These are phyloP conservation scores for Margaritispora aquatica DNA, from an alignment of 495 filamentous ascomycete genomes.

Conservation along the genomic window DNA sequence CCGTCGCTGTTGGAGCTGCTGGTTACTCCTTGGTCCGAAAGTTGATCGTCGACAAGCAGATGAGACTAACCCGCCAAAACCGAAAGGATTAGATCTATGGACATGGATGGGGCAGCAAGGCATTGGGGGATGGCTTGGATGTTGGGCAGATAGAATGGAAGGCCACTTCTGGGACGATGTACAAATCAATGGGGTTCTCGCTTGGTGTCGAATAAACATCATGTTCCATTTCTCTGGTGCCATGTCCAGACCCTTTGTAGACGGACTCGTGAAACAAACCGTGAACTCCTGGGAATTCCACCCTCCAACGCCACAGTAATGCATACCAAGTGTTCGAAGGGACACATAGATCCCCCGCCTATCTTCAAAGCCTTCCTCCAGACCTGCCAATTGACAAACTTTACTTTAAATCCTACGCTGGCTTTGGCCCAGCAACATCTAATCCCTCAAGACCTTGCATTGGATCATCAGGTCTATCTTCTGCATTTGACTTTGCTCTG, in stretches of 20 bases:
- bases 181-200: conserved; percentile 9
- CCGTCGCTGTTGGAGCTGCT: conserved; percentile 58
- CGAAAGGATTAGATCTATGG: conserved; percentile 17
- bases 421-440: conserved; percentile 89
- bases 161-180: conserved; percentile 9
- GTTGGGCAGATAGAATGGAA: background rate
- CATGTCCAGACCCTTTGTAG: background rate
- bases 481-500: conserved; percentile 41
- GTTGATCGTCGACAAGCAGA: conserved; percentile 81
- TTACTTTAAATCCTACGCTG: conserved; percentile 62
- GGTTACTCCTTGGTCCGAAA: conserved; percentile 75
- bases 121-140: background rate
- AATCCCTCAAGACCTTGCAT: conserved; percentile 94
- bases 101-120: background rate
- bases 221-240: background rate
- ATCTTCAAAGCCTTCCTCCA: no score
- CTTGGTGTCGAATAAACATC: conserved; percentile 14
- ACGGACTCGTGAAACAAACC: background rate
- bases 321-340: background rate
- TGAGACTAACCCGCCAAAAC: conserved; percentile 55
- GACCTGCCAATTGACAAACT: no score
- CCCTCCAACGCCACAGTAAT: conserved; percentile 20
- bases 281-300: conserved; percentile 13
- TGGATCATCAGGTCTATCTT: conserved; percentile 64
- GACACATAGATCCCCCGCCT: background rate